Percentiles rank a stretch among this genome's conserved stretches.
Evolutionary conservation across 2,329 filamentous ascomycete species (phyloP).

Genomic region (Paramyrothecium roridum): DNA sequence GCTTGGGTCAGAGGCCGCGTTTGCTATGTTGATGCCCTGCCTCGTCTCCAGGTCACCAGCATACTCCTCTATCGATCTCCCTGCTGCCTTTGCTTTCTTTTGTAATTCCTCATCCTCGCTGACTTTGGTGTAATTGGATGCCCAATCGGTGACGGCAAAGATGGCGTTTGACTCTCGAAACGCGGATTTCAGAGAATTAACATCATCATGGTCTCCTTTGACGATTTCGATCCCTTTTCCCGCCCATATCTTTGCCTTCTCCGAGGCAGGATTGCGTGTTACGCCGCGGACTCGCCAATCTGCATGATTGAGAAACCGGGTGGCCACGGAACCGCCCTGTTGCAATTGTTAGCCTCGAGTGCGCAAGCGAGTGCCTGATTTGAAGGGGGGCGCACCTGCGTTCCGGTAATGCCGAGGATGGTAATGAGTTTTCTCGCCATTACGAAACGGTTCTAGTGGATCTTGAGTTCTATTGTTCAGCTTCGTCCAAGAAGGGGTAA

Average conservation of each 20-base stretch:
- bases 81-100: not conserved
- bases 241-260: slow-evolving; percentile 24
- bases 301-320: slow-evolving; percentile 5
- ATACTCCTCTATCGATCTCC: slow-evolving; percentile 8
- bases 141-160: slow-evolving; percentile 31
- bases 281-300: slow-evolving; percentile 20
- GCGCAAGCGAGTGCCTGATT: not conserved
- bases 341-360: not conserved
- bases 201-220: slow-evolving; percentile 26
- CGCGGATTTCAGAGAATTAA: slow-evolving; percentile 23
- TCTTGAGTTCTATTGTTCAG: too few species aligned
- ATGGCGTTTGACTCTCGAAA: slow-evolving; percentile 33
- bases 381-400: not conserved
- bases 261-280: slow-evolving; percentile 37
- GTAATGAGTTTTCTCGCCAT: not conserved
- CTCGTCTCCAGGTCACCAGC: slow-evolving; percentile 10
- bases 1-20: slow-evolving; percentile 7
- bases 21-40: slow-evolving; percentile 14
- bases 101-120: not conserved
- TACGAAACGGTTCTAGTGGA: too few species aligned
- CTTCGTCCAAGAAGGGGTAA: too few species aligned
- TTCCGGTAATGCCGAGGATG: not conserved
- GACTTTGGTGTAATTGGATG: not conserved
- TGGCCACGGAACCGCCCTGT: slow-evolving; percentile 13
- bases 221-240: slow-evolving; percentile 32